Conservation (phyloP, 2,329 filamentous ascomycete genomes). For the Apiospora rasikravindrae region DNA sequence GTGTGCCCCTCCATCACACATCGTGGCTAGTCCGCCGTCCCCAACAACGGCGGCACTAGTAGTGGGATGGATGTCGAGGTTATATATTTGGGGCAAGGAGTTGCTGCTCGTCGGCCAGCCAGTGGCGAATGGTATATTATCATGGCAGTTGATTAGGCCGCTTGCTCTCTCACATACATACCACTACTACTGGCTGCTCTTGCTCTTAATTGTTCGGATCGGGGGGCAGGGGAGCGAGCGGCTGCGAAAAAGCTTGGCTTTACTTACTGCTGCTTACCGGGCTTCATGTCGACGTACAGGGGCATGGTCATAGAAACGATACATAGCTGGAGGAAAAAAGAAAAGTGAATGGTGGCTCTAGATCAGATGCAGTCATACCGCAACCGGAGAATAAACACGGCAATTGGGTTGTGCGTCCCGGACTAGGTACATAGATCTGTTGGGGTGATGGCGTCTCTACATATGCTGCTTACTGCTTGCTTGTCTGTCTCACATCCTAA, state of each 20-base stretch:
- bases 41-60: background rate
- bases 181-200: background rate
- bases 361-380: conserved; percentile 3
- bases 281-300: background rate
- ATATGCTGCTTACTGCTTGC: background rate
- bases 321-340: background rate
- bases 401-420: background rate
- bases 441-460: background rate
- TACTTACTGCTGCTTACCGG: background rate
- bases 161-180: background rate
- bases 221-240: background rate
- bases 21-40: background rate
- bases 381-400: background rate
- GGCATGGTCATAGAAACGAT: background rate
- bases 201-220: background rate
- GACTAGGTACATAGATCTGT: background rate
- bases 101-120: background rate
- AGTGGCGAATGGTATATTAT: background rate
- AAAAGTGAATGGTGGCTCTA: background rate
- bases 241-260: background rate
- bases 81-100: background rate
- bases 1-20: conserved; percentile 5
- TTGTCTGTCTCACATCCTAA: background rate
- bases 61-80: background rate
- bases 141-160: background rate